phyloP scores from a whole-genome alignment of 2,329 filamentous ascomycete species.

The Hypoxylon sp. region DNA sequence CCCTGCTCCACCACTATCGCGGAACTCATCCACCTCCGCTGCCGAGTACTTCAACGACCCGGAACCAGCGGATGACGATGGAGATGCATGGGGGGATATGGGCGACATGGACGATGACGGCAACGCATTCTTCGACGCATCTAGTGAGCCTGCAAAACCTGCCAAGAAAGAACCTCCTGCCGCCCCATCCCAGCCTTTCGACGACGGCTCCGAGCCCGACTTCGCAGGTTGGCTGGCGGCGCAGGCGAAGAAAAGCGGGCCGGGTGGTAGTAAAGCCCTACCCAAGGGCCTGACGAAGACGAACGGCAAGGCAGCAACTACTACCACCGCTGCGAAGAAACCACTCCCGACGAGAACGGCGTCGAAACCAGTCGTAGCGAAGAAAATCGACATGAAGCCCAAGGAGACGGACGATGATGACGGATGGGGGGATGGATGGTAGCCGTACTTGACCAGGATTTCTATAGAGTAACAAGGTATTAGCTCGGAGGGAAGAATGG shows the following conservation, averaged over 20 bases:
- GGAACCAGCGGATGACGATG: constrained; percentile 67
- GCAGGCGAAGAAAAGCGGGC: constrained; percentile 75
- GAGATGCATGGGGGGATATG: constrained; percentile 82
- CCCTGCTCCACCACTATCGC: constrained; percentile 58
- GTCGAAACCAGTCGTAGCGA: constrained; percentile 65
- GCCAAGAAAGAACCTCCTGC: constrained; percentile 54
- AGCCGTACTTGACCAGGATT: background rate
- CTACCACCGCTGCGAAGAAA: constrained; percentile 55
- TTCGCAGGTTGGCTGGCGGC: constrained; percentile 96
- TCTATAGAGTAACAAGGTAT: background rate
- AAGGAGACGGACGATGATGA: constrained; percentile 68
- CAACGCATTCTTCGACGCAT: constrained; percentile 59
- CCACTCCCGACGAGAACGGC: constrained; percentile 52
- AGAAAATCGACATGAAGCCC: constrained; percentile 78
- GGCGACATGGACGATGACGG: constrained; percentile 64
- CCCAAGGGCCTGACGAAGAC: constrained; percentile 85
- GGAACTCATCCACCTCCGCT: constrained; percentile 61
- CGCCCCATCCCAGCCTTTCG: constrained; percentile 67
- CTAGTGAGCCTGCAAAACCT: constrained; percentile 44
- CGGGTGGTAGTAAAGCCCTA: constrained; percentile 68
- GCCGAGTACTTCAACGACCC: constrained; percentile 56
- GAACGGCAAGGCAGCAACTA: constrained; percentile 54
- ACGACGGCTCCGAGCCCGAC: constrained; percentile 90
- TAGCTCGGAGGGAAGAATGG: background rate
- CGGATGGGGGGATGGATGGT: constrained; percentile 77